phyloP scores from a whole-genome alignment of 352 stramenopile species.

The Globisporangium recalcitrans region DNA sequence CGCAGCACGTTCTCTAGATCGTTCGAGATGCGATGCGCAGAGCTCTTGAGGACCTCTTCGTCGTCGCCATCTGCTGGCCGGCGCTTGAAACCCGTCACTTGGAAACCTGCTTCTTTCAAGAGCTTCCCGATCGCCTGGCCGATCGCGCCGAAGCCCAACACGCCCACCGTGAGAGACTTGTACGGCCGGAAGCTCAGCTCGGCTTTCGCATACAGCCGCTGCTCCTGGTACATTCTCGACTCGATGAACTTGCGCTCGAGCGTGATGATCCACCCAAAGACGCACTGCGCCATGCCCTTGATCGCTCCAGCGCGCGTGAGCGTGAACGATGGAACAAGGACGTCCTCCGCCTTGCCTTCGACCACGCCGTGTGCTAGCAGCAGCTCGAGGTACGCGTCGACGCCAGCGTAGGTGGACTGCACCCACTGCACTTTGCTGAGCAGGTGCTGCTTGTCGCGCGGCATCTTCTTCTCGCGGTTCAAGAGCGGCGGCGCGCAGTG shows the following conservation, averaged over 20 bases:
- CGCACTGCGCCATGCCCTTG: constrained; percentile 28
- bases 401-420: constrained; percentile 46
- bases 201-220: constrained; percentile 27
- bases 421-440: constrained; percentile 47
- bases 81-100: constrained; percentile 67
- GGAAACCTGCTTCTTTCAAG: constrained; percentile 50
- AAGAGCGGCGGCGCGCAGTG: constrained; percentile 31
- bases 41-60: constrained; percentile 13
- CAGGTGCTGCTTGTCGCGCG: constrained; percentile 28
- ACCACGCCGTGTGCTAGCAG: neutral
- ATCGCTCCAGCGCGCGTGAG: constrained; percentile 48
- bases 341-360: constrained; percentile 9
- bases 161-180: constrained; percentile 39
- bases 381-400: constrained; percentile 41
- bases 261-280: constrained; percentile 22
- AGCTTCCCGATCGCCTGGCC: constrained; percentile 49
- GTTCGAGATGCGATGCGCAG: constrained; percentile 38
- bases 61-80: constrained; percentile 21
- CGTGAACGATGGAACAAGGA: constrained; percentile 24
- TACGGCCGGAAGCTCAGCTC: constrained; percentile 38
- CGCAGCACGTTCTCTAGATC: constrained; percentile 43
- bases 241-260: constrained; percentile 33
- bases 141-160: constrained; percentile 58
- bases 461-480: constrained; percentile 27
- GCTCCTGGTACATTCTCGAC: constrained; percentile 27